Evolutionary conservation across 2,329 filamentous ascomycete genomes (phyloP), one percentile per base, ranked within the genome.

Genomic region (Fusarium lyarnte): DNA sequence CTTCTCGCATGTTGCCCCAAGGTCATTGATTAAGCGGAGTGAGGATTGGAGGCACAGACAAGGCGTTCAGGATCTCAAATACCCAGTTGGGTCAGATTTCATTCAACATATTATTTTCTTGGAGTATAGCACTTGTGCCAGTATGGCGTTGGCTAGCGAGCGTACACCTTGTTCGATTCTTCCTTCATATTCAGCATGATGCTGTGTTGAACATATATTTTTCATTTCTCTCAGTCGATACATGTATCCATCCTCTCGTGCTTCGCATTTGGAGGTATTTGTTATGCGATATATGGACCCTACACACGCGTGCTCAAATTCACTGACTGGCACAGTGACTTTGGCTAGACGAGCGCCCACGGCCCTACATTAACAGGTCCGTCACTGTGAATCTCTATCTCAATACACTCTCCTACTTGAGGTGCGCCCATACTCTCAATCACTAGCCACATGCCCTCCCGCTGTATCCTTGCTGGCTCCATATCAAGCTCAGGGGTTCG

Each of bases 401-500:
- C 82, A 12, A 93, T 87, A 63, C 84, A 81, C 29, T 83, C 80
- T 5, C 77, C 72, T 7, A 75, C 75, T 29, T 78, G 76, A 29
- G 78, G 85, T 16, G 87, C 88, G n/a, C 90, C 92, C 76, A 95
- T 87, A 72, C 92, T 88, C 81, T 98, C 94, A 45, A 98, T 84
- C 10, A 97, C 91, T 58, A 98, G 84, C 92, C 93, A 97, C 63
- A 94, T 80, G 23, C 91, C 91, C 25, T 88, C 87, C 14, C 82
- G 82, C 35, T 82, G 82, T 63, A 85, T 83, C 71, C 87, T 81
- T n/a, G 84, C 86, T 1, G 93, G 92, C 47, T 90, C 89, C 45
- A 97, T 82, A 81, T 97, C 92, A 57, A 97, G 87, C 71, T 95
- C 91, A 19, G 89, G 85, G 4, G 92, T 93, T 53, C 93, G 87